phyloP scores from a whole-genome alignment of 306 rosid species.

The Prunus fruticosa region DNA sequence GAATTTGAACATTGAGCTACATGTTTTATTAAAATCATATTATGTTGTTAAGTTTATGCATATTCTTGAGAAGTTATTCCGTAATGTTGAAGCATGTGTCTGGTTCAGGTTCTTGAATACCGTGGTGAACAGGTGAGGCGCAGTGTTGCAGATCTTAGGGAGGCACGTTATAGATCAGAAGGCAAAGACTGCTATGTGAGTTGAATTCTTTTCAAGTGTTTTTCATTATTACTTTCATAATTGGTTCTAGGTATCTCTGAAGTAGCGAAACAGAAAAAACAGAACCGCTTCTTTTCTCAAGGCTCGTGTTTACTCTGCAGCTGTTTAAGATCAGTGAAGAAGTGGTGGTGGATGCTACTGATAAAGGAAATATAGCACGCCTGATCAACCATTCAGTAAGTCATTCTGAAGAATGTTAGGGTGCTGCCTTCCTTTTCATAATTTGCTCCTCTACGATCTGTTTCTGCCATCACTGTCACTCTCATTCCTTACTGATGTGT shows the following conservation, averaged over 20 bases:
- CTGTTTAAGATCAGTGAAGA: slow-evolving; percentile 97
- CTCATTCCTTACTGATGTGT: slow-evolving; percentile 7
- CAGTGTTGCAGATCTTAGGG: slow-evolving; percentile 90
- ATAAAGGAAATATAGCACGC: slow-evolving; percentile 98
- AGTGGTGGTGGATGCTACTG: slow-evolving; percentile 99
- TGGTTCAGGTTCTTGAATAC: slow-evolving; percentile 90
- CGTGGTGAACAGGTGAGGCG: slow-evolving; percentile 99
- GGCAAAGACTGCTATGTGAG: slow-evolving; percentile 98
- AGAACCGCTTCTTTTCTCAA: neutral
- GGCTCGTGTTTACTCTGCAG: slow-evolving; percentile 43
- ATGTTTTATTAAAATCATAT: neutral
- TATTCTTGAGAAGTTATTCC: slow-evolving; percentile 1
- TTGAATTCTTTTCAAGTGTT: slow-evolving; percentile 8
- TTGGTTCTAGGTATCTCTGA: neutral
- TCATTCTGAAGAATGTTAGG: slow-evolving; percentile 5
- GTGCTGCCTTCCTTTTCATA: neutral
- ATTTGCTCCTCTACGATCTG: neutral
- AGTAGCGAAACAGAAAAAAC: too few species aligned
- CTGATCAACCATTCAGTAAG: slow-evolving; percentile 96
- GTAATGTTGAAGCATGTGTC: slow-evolving; percentile 1
- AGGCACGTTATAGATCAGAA: slow-evolving; percentile 70
- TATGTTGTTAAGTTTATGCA: neutral
- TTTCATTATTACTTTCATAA: neutral
- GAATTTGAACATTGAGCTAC: neutral
- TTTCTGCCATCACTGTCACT: neutral